Evolutionary conservation across 495 filamentous ascomycete species (phyloP).

Genomic region (Thermothielavioides terrestris): DNA sequence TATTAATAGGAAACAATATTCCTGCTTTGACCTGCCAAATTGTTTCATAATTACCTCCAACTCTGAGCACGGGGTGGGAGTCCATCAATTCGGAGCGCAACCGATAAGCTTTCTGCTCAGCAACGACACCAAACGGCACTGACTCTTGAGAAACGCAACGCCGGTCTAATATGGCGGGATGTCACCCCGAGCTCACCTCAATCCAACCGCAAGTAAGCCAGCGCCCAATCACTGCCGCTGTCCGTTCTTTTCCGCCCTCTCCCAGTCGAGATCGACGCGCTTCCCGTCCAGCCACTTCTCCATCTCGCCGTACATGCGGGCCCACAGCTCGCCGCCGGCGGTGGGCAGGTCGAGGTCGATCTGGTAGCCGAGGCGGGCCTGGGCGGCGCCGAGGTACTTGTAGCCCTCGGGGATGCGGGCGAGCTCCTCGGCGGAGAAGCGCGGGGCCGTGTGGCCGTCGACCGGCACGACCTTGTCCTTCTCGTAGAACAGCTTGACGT

Average conservation of each 20-base stretch:
- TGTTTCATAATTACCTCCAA: too few species aligned
- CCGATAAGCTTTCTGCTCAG: too few species aligned
- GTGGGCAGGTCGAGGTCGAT: slow-evolving; percentile 36
- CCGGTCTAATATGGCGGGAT: too few species aligned
- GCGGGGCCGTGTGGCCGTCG: slow-evolving; percentile 43
- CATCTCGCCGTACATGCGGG: slow-evolving; percentile 38
- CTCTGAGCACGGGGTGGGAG: too few species aligned
- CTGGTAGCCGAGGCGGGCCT: slow-evolving; percentile 37
- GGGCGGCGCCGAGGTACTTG: slow-evolving; percentile 44
- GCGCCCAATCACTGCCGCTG: background rate
- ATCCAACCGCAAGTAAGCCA: too few species aligned
- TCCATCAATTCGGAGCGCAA: too few species aligned
- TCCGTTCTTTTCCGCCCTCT: slow-evolving; percentile 8
- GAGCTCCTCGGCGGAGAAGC: slow-evolving; percentile 40
- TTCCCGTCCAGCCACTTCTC: slow-evolving; percentile 37
- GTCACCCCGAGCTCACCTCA: too few species aligned
- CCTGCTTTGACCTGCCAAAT: too few species aligned
- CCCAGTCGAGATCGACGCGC: slow-evolving; percentile 25
- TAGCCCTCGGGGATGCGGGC: slow-evolving; percentile 47
- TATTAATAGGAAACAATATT: too few species aligned
- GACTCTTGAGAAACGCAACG: too few species aligned
- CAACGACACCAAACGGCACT: too few species aligned
- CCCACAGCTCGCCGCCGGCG: slow-evolving; percentile 22
- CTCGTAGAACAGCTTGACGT: slow-evolving; percentile 59
- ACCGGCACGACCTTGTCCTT: slow-evolving; percentile 58